phyloP scores from a whole-genome alignment of 345 rosid species.

The Combretum micranthum region DNA sequence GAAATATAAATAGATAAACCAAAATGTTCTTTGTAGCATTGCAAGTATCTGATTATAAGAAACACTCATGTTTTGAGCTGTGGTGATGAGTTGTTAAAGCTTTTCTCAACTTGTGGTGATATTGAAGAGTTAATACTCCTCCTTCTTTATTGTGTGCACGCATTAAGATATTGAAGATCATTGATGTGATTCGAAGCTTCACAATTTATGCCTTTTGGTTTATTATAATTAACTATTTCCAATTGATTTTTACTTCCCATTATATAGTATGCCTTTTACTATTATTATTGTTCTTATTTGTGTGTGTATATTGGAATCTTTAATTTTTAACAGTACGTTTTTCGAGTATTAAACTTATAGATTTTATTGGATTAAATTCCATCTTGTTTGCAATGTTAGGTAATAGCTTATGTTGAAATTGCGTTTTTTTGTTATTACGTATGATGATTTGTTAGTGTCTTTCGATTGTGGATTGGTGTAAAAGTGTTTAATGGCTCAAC shows the following conservation, averaged over 20 bases:
- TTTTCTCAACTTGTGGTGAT: slow-evolving; percentile 68
- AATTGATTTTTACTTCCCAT: too few relatives aligned
- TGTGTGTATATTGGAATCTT: background rate
- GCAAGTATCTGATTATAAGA: slow-evolving; percentile 70
- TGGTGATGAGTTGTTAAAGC: slow-evolving; percentile 67
- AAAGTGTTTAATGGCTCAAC: background rate
- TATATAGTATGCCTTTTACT: background rate
- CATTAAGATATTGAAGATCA: background rate
- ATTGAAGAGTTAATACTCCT: slow-evolving; percentile 62
- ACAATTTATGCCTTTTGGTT: too few relatives aligned
- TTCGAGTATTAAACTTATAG: slow-evolving; percentile 52
- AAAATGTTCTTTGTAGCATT: background rate
- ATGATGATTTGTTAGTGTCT: too few relatives aligned
- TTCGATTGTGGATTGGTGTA: too few relatives aligned
- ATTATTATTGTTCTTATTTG: background rate
- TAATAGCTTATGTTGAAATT: slow-evolving; percentile 10
- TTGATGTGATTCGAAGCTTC: too few relatives aligned
- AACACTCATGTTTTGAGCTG: slow-evolving; percentile 93
- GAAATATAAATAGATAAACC: too few relatives aligned
- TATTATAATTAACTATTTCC: too few relatives aligned
- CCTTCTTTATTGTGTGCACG: background rate
- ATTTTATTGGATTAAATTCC: slow-evolving; percentile 78
- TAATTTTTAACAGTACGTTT: background rate
- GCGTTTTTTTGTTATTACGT: too few relatives aligned
- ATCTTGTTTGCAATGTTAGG: slow-evolving; percentile 66